phyloP scores from a whole-genome alignment of 2,329 filamentous ascomycete species.

The Monosporascus ibericus region DNA sequence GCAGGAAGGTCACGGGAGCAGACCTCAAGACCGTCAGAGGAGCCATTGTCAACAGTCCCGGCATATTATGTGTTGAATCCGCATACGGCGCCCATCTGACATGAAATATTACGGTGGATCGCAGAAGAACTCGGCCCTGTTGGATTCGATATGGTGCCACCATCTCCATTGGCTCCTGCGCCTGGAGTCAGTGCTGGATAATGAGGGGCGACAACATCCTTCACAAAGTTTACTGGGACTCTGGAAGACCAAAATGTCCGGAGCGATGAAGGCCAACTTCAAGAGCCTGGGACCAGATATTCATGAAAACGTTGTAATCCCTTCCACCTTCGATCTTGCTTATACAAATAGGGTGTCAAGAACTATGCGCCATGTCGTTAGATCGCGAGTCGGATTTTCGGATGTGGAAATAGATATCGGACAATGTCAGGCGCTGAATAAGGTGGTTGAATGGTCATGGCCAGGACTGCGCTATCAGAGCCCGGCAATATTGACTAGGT shows the following conservation, averaged over 20 bases:
- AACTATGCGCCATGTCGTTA: conserved; percentile 31
- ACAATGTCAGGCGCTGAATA: conserved; percentile 2
- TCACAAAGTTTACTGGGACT: conserved; percentile 36
- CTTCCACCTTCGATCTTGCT: conserved; percentile 26
- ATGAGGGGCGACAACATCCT: conserved; percentile 29
- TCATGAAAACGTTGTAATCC: conserved; percentile 21
- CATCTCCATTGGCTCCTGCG: conserved; percentile 34
- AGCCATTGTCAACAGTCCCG: conserved; percentile 13
- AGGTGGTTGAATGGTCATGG: too few relatives aligned
- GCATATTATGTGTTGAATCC: conserved; percentile 46
- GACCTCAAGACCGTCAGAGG: conserved; percentile 18
- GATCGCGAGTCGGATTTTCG: conserved; percentile 8
- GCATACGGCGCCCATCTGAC: conserved; percentile 35
- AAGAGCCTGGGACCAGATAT: too few relatives aligned
- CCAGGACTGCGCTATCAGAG: too few relatives aligned
- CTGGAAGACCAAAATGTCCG: conserved; percentile 33
- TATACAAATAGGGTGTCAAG: conserved; percentile 27
- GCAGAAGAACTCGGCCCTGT: not conserved
- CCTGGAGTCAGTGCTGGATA: conserved; percentile 24
- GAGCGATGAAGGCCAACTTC: too few relatives aligned
- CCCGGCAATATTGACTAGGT: too few relatives aligned
- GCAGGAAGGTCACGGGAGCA: not conserved
- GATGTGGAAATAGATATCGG: conserved; percentile 31
- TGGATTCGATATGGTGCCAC: conserved; percentile 33
- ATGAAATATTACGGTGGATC: conserved; percentile 39